Conservation (phyloP, 1,284 basidiomycete genomes). For the Heterobasidion occidentale region DNA sequence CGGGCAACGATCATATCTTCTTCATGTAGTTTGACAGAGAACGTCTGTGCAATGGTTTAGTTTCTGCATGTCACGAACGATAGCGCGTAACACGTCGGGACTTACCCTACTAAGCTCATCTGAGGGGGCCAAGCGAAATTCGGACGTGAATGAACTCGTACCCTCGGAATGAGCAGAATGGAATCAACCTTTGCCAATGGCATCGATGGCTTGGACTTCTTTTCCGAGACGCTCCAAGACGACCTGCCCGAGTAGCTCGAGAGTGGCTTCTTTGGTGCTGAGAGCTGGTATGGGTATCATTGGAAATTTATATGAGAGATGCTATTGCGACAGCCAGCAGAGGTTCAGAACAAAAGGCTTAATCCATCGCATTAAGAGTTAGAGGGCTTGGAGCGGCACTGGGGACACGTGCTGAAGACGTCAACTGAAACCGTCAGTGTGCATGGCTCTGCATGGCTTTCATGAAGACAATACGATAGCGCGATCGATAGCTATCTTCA, state of each 20-base stretch:
- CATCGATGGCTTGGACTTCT: slow-evolving; percentile 13
- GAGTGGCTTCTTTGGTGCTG: slow-evolving; percentile 8
- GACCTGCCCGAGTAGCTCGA: slow-evolving; percentile 13
- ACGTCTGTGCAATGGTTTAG: slow-evolving; percentile 14
- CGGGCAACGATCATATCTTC: slow-evolving; percentile 16
- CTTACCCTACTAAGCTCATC: slow-evolving; percentile 19
- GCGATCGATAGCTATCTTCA: no score
- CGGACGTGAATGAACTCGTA: no score
- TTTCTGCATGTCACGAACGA: neutral
- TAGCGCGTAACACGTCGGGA: neutral
- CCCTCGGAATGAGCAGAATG: neutral
- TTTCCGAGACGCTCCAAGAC: slow-evolving; percentile 9
- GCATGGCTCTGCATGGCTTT: no score
- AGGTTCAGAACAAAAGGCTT: neutral
- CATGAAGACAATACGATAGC: no score
- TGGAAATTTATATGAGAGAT: neutral
- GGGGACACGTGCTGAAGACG: slow-evolving; percentile 3
- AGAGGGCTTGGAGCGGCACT: no score
- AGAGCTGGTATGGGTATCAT: slow-evolving; percentile 8
- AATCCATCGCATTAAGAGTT: no score
- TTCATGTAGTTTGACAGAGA: slow-evolving; percentile 17
- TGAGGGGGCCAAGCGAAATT: neutral
- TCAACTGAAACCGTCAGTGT: neutral
- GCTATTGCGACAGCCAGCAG: neutral
- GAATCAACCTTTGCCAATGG: slow-evolving; percentile 15